Percentiles rank a stretch among this genome's conserved stretches.
These are phyloP conservation scores for Candida railenensis DNA, from an alignment of 805 yeast genomes.

Conservation along the genomic window DNA sequence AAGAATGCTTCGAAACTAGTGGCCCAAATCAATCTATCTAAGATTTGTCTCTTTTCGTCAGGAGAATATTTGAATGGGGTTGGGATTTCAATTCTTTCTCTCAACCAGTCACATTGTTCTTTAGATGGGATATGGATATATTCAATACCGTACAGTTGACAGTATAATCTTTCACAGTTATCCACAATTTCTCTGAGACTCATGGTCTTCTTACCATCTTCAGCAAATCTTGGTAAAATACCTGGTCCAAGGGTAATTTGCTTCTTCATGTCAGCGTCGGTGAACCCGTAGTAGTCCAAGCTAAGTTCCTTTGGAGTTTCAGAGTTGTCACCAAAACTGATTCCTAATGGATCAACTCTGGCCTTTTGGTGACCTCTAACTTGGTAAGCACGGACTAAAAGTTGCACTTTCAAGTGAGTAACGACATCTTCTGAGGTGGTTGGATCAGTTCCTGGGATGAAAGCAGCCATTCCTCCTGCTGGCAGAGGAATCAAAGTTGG, in stretches of 20 bases:
- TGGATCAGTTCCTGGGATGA: slow-evolving; percentile 53
- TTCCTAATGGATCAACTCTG: slow-evolving; percentile 90
- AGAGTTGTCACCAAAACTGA: slow-evolving; percentile 74
- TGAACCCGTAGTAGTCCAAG: slow-evolving; percentile 87
- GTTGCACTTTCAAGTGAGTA: slow-evolving; percentile 90
- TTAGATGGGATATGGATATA: slow-evolving; percentile 96
- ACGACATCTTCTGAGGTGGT: slow-evolving; percentile 59
- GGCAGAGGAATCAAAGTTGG: slow-evolving; percentile 86
- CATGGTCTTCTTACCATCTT: slow-evolving; percentile 59
- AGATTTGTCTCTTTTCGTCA: slow-evolving; percentile 93
- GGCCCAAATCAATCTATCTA: slow-evolving; percentile 96
- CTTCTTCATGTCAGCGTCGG: slow-evolving; percentile 79
- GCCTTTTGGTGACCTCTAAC: slow-evolving; percentile 98
- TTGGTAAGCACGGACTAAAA: slow-evolving; percentile 96
- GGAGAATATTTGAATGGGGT: slow-evolving; percentile 75
- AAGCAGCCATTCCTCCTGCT: slow-evolving; percentile 66
- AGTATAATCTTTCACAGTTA: slow-evolving; percentile 80
- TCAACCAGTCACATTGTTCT: slow-evolving; percentile 96
- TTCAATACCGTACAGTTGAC: slow-evolving; percentile 88
- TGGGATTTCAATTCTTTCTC: slow-evolving; percentile 94
- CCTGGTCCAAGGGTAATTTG: slow-evolving; percentile 96
- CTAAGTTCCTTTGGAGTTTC: slow-evolving; percentile 82
- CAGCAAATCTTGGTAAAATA: slow-evolving; percentile 87
- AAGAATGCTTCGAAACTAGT: slow-evolving; percentile 90
- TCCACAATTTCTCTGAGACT: slow-evolving; percentile 76